Evolutionary conservation across 2,329 filamentous ascomycete species (phyloP).

Genomic region (Graphilbum fragrans): DNA sequence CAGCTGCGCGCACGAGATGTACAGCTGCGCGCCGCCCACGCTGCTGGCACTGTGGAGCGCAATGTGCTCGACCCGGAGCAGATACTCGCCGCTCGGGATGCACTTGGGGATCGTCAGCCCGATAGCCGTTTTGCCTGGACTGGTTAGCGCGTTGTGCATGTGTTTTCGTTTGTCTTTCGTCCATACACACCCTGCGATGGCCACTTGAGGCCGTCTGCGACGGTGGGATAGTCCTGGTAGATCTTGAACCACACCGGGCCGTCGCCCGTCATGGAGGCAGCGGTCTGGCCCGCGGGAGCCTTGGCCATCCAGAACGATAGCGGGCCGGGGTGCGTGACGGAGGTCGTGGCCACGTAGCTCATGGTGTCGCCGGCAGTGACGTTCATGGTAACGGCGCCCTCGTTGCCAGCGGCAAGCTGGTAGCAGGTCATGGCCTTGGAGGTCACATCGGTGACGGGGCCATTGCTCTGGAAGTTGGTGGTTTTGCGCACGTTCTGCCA

Average conservation of each 20-base stretch:
- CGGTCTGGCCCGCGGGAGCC: conserved; percentile 22
- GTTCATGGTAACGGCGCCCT: conserved; percentile 26
- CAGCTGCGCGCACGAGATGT: conserved; percentile 19
- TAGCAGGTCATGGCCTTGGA: conserved; percentile 38
- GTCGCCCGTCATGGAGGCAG: conserved; percentile 23
- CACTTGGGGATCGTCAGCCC: conserved; percentile 19
- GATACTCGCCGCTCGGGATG: conserved; percentile 21
- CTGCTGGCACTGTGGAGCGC: conserved; percentile 19
- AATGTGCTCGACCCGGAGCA: conserved; percentile 23
- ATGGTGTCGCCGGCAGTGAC: conserved; percentile 30
- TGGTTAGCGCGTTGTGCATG: background rate
- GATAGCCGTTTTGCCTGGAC: conserved; percentile 14
- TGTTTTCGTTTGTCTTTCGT: background rate
- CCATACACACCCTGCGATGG: conserved; percentile 19
- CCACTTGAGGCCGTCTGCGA: conserved; percentile 23
- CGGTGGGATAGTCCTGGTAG: conserved; percentile 24
- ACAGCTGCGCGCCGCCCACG: conserved; percentile 21
- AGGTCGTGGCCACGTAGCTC: conserved; percentile 25
- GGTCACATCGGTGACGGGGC: conserved; percentile 33
- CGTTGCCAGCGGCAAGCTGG: conserved; percentile 26
- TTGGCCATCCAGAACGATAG: conserved; percentile 28
- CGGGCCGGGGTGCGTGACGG: conserved; percentile 26
- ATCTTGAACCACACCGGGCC: conserved; percentile 30
- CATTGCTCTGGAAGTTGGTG: conserved; percentile 36
- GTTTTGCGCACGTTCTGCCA: conserved; percentile 36